Base-by-base conservation (phyloP, 768 basidiomycete species). In the Neoboletus subvelutipes region DNA sequence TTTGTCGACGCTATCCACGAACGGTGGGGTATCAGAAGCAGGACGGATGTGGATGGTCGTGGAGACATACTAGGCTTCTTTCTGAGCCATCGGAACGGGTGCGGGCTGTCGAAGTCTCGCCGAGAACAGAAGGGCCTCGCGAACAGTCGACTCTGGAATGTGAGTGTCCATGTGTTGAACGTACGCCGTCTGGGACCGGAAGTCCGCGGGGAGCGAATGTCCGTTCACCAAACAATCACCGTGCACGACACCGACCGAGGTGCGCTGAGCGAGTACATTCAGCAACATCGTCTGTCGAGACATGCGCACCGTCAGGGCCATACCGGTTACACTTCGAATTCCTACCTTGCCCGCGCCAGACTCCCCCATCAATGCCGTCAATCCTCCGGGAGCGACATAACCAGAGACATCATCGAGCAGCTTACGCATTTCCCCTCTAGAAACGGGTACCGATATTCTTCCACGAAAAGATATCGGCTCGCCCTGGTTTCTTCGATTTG, bases 111-210 rank as follows among this genome's bases (percentile, higher is more conserved):
- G 86, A 34, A 94, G 76, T 50, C 80, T 83, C 3, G 92, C 92
- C 1, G 91, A 93, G 73, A 92, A 88, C 40, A 83, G 72, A 10
- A 94, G 75, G 1, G 92, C 90, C 65, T 94, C 90, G 28, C 89
- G 82, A 15, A 94, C 91, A 8, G 90, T 94, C 2, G 83, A 73
- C 9, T 85, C 83, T 26, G 84, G 80, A 22, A 88, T 78, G 72
- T 94, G 93, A 0, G 85, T 87, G 62, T 92, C 91, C 78, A 83
- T 83, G 67, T 96, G 94, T 65, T 95, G 92, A 24, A 57, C 61
- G n/a, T 62, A 62, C 0, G 47, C 61, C 3, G 84, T 87, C 75
- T 87, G 86, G 56, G 87, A 76, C 61, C 81, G 79, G 62, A 86
- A 88, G 60, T 88, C 82, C 0, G 69, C 64, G 11, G 84, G 85